These are phyloP conservation scores for Larix sibirica DNA, from an alignment of 83 land plant species.

Conservation along the genomic window DNA sequence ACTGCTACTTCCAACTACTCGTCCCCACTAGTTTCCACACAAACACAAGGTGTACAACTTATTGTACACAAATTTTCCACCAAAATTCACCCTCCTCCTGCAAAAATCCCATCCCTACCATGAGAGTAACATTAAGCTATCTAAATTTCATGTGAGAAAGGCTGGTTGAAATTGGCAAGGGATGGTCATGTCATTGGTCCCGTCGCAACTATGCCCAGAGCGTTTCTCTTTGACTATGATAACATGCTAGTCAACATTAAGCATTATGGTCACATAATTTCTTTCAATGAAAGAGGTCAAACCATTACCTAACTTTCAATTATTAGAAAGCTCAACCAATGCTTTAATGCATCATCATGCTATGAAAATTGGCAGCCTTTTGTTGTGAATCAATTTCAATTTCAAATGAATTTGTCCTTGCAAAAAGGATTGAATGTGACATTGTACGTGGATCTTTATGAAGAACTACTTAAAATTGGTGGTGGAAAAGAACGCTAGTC, in stretches of 20 bases:
- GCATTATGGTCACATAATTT: constrained; percentile 89
- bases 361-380: too few relatives aligned
- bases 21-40: too few relatives aligned
- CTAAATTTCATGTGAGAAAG: too few relatives aligned
- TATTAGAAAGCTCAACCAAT: neutral
- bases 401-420: neutral
- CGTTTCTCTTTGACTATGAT: constrained; percentile 92
- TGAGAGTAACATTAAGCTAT: too few relatives aligned
- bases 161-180: too few relatives aligned
- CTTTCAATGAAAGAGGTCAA: constrained; percentile 85
- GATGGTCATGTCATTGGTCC: too few relatives aligned
- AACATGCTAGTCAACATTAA: constrained; percentile 96
- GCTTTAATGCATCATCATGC: neutral
- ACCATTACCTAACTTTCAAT: neutral
- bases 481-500: constrained; percentile 94
- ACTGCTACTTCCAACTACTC: too few relatives aligned
- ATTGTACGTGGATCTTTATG: constrained; percentile 97
- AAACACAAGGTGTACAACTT: too few relatives aligned
- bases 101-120: too few relatives aligned
- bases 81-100: too few relatives aligned
- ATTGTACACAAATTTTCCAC: too few relatives aligned
- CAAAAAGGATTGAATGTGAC: constrained; percentile 79
- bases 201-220: constrained; percentile 51
- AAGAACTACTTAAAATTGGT: constrained; percentile 92
- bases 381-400: too few relatives aligned